Base-by-base conservation (phyloP, 345 rosid species). In the thale cress (Arabidopsis thaliana) region DNA sequence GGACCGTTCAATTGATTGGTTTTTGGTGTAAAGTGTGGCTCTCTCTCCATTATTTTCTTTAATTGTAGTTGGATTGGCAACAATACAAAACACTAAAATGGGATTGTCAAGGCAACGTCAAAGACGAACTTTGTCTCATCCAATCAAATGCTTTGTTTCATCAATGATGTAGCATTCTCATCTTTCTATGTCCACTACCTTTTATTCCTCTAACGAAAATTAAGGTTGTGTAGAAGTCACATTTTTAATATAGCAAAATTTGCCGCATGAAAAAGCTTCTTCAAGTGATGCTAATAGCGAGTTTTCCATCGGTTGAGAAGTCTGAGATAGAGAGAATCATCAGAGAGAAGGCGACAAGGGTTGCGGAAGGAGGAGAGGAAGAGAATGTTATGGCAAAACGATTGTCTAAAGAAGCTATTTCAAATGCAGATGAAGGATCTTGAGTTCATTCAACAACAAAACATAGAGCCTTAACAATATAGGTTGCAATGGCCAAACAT, bases 401-500 rank as follows among this genome's bases (percentile, higher is more conserved):
- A 12, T 80, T 90, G 68, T 79, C 93, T 0, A 84, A 87, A 83
- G 97, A 87, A 76, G 99, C 97, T 49, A 87, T 79, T 79, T 13
- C 69, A 84, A 70, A 65, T 86, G 87, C 99, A 95, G 74, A 91
- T 91, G 97, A 95, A 90, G 76, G 97, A 95, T 80, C 97, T 95
- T 41, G 84, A 88, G 65, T 95, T 95, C 83, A 95, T 95, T 65
- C 77, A 84, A 81, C 77, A 84, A 81, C 93, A 90, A 65, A 90
- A 84, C 58, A 85, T 53, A 8, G 92, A 91, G 14, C 60, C 83
- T 67, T 87, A 55, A 83, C 59, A 55, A 45, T 60, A 60, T 11
- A 40, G 49, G 9, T 40, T 23, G 34, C 40, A 34, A 60, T 56
- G 53, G 28, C 49, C 22, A 51, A 67, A 51, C 51, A 69, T 57